phyloP scores from a whole-genome alignment of 257 asterid species.

The Plantago ovata region DNA sequence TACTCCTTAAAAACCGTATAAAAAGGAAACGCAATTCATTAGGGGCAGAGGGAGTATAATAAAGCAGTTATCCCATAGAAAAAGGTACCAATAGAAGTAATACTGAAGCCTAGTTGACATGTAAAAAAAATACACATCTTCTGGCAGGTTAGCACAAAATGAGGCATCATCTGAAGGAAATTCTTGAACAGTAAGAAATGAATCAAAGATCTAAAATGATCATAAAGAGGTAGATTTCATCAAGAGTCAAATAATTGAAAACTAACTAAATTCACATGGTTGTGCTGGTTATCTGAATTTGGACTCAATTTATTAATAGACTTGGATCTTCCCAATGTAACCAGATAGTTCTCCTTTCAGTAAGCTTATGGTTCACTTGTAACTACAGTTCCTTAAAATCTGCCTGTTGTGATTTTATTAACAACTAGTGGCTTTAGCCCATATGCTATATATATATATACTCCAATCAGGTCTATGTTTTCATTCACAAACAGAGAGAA shows the following conservation, averaged over 20 bases:
- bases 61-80: no score
- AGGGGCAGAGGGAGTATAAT: no score
- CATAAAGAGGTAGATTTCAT: constrained; percentile 17
- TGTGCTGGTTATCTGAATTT: constrained; percentile 40
- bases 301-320: constrained; percentile 29
- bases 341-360: constrained; percentile 26
- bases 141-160: background rate
- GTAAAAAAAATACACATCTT: constrained; percentile 10
- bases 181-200: background rate
- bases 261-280: constrained; percentile 36
- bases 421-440: background rate
- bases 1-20: no score
- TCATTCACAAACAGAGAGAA: background rate
- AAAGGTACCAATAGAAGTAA: background rate
- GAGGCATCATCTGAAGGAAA: constrained; percentile 9
- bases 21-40: no score
- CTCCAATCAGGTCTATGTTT: constrained; percentile 23
- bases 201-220: constrained; percentile 19
- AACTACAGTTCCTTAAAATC: constrained; percentile 24
- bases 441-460: constrained; percentile 50
- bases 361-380: constrained; percentile 27
- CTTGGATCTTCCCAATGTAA: constrained; percentile 29
- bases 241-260: constrained; percentile 23
- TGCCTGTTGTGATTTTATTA: constrained; percentile 14
- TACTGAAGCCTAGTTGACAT: constrained; percentile 24